These are phyloP conservation scores for Volvariella volvacea DNA, from an alignment of 1,284 basidiomycete species.

Conservation along the genomic window DNA sequence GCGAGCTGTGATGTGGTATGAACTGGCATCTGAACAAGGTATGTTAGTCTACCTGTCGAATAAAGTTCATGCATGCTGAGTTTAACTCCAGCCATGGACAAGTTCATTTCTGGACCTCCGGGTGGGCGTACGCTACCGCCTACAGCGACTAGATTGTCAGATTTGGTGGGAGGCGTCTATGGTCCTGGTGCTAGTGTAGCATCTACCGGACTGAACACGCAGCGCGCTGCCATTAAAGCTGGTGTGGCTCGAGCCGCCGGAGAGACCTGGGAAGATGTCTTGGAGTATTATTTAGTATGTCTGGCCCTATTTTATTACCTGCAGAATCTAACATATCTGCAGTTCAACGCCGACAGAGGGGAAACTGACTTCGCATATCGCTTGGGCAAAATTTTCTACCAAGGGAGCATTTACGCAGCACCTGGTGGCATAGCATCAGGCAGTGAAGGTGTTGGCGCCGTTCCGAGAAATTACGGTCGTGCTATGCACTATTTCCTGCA, in stretches of 20 bases:
- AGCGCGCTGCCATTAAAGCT: slow-evolving; percentile 77
- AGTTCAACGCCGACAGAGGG: slow-evolving; percentile 91
- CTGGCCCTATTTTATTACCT: slow-evolving; percentile 9
- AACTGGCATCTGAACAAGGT: slow-evolving; percentile 81
- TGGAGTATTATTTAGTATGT: slow-evolving; percentile 83
- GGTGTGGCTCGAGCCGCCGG: slow-evolving; percentile 76
- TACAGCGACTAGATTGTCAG: slow-evolving; percentile 79
- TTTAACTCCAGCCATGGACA: slow-evolving; percentile 46
- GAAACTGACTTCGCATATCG: slow-evolving; percentile 82
- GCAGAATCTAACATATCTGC: too few species aligned
- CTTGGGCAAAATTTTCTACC: slow-evolving; percentile 90
- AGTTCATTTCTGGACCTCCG: slow-evolving; percentile 84
- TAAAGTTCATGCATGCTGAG: slow-evolving; percentile 2
- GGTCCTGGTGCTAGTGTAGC: slow-evolving; percentile 91
- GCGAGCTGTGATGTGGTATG: slow-evolving; percentile 81
- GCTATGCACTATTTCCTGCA: slow-evolving; percentile 78
- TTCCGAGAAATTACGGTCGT: slow-evolving; percentile 67
- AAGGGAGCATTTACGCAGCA: slow-evolving; percentile 78
- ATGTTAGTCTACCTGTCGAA: slow-evolving; percentile 14
- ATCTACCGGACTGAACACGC: slow-evolving; percentile 70
- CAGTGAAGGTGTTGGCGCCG: slow-evolving; percentile 82
- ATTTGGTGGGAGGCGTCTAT: slow-evolving; percentile 86
- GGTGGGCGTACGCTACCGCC: slow-evolving; percentile 86
- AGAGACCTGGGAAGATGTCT: slow-evolving; percentile 87
- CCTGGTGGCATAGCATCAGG: slow-evolving; percentile 72